Conservation (phyloP, 306 rosid genomes). For the Prunus mongolica region DNA sequence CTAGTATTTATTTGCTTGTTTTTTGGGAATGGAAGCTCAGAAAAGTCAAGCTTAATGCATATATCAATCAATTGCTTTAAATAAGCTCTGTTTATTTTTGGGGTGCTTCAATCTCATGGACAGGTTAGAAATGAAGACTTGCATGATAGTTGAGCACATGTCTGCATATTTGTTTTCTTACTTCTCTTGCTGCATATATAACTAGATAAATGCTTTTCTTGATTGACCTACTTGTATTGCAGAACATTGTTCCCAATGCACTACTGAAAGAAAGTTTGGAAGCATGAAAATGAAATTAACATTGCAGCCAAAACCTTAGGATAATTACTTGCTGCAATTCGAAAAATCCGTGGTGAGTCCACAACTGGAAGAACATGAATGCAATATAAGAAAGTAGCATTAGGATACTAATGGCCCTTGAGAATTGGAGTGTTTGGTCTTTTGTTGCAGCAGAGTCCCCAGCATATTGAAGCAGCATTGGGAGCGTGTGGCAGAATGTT, state of each 20-base stretch:
- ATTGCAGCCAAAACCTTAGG: not conserved
- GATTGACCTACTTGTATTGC: too few species aligned
- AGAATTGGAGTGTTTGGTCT: constrained; percentile 47
- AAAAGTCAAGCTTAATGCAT: not conserved
- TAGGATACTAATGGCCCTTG: constrained; percentile 65
- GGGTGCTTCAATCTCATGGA: not conserved
- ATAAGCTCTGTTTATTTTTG: not conserved
- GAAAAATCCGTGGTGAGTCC: constrained; percentile 66
- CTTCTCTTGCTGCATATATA: too few species aligned
- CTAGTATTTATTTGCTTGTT: not conserved
- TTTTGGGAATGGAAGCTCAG: not conserved
- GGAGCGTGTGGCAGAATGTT: constrained; percentile 70
- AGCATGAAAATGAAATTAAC: not conserved
- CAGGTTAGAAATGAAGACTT: not conserved
- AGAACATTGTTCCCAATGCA: not conserved
- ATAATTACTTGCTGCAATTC: constrained; percentile 59
- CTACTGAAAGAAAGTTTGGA: not conserved
- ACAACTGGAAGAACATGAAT: constrained; percentile 66
- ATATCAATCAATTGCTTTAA: not conserved
- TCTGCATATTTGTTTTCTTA: too few species aligned
- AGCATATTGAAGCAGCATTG: constrained; percentile 47
- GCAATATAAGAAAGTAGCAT: constrained; percentile 65
- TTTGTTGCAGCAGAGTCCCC: constrained; percentile 32
- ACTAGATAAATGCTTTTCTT: not conserved
- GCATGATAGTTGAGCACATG: not conserved